A percentile compares a stretch with the other conserved stretches of the same genome.
Conservation (phyloP, 495 filamentous ascomycete species). For the Trichoderma erinaceum region DNA sequence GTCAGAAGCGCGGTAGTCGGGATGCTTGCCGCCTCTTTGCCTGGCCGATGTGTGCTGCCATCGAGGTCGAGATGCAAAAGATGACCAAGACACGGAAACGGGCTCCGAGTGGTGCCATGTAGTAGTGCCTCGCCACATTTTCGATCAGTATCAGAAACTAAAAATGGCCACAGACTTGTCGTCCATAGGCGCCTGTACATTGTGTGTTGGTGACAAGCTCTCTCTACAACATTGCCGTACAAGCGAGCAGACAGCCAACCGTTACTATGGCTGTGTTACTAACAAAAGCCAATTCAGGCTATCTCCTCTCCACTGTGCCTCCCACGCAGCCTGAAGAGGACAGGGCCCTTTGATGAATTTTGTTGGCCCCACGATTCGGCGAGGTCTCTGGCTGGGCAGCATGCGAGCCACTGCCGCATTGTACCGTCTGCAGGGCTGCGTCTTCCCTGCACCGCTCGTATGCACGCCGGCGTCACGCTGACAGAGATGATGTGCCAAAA, state of each 20-base stretch:
- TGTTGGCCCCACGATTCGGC: neutral
- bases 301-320: neutral
- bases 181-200: neutral
- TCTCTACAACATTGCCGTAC: neutral
- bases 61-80: neutral
- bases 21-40: conserved; percentile 5
- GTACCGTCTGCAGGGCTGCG: neutral
- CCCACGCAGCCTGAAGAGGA: neutral
- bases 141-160: neutral
- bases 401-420: conserved; percentile 7
- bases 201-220: too few species aligned
- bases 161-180: neutral
- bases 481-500: neutral
- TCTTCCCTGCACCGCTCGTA: neutral
- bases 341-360: neutral
- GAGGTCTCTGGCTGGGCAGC: neutral
- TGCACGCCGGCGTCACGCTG: neutral
- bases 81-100: neutral
- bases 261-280: neutral
- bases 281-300: neutral
- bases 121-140: neutral
- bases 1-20: neutral
- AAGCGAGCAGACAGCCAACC: neutral
- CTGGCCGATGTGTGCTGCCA: neutral
- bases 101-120: neutral